A percentile compares a stretch with the other conserved stretches of the same genome.
Evolutionary conservation across 495 filamentous ascomycete species (phyloP).

Genomic region (Annulohypoxylon stygium): DNA sequence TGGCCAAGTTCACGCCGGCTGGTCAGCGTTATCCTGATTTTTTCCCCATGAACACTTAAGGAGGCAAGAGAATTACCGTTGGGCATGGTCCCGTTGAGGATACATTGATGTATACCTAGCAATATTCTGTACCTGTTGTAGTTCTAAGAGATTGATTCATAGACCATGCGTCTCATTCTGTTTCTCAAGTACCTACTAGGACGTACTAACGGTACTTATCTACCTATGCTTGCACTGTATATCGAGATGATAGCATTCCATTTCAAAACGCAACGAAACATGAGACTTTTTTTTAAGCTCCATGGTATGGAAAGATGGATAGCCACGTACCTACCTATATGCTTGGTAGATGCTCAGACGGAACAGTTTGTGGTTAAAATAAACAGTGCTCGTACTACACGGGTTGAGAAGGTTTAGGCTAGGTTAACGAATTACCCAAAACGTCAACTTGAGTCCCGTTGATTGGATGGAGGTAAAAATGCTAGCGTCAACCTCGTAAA

Average conservation of each 20-base stretch:
- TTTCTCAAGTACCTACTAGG: too few species aligned
- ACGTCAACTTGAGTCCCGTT: slow-evolving; percentile 2
- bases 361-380: slow-evolving; percentile 12
- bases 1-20: slow-evolving; percentile 33
- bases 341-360: not conserved
- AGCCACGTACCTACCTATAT: not conserved
- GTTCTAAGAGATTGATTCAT: too few species aligned
- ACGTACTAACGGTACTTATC: too few species aligned
- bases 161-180: too few species aligned
- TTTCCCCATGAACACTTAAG: slow-evolving; percentile 12
- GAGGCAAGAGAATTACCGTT: not conserved
- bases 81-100: not conserved
- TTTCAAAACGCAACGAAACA: not conserved
- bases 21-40: slow-evolving; percentile 18
- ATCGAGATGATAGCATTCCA: not conserved
- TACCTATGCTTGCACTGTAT: not conserved
- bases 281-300: not conserved
- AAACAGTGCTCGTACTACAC: slow-evolving; percentile 9
- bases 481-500: slow-evolving; percentile 6
- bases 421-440: slow-evolving; percentile 20
- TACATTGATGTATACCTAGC: not conserved
- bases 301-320: not conserved
- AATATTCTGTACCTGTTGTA: too few species aligned
- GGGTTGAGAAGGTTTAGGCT: not conserved
- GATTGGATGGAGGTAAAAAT: slow-evolving; percentile 22